Evolutionary conservation across 305 asterid species (phyloP).

Genomic region (Fraxinus baroniana): DNA sequence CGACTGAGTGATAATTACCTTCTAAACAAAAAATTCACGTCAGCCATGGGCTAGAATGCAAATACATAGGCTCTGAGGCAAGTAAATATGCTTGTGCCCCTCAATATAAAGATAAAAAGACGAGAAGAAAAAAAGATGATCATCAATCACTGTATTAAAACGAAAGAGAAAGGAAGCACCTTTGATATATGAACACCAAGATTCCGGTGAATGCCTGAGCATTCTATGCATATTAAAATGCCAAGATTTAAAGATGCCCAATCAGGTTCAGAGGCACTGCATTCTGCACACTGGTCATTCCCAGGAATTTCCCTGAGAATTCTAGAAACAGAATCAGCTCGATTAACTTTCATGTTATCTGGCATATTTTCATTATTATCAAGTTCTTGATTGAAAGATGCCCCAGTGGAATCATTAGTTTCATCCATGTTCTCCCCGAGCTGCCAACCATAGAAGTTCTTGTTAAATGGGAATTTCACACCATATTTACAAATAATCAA

Average conservation of each 20-base stretch:
- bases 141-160: neutral
- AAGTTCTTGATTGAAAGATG: constrained; percentile 37
- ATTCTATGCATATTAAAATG: constrained; percentile 88
- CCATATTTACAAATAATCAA: constrained; percentile 1
- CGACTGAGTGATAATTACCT: neutral
- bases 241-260: constrained; percentile 99
- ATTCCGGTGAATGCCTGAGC: constrained; percentile 98
- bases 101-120: neutral
- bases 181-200: constrained; percentile 98
- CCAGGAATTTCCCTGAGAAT: constrained; percentile 81
- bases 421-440: constrained; percentile 34
- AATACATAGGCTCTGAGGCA: neutral
- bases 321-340: constrained; percentile 63
- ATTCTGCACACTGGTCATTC: constrained; percentile 86
- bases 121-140: neutral
- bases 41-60: neutral
- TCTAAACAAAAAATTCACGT: neutral
- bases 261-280: constrained; percentile 81
- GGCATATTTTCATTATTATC: constrained; percentile 41
- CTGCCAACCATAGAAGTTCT: constrained; percentile 46
- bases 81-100: neutral
- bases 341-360: constrained; percentile 44
- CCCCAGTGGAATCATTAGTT: constrained; percentile 35
- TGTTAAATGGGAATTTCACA: constrained; percentile 16
- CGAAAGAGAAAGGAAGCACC: constrained; percentile 38